Evolutionary conservation across 1,139 yeast genomes (phyloP).

Genomic region (Blastobotrys elegans): DNA sequence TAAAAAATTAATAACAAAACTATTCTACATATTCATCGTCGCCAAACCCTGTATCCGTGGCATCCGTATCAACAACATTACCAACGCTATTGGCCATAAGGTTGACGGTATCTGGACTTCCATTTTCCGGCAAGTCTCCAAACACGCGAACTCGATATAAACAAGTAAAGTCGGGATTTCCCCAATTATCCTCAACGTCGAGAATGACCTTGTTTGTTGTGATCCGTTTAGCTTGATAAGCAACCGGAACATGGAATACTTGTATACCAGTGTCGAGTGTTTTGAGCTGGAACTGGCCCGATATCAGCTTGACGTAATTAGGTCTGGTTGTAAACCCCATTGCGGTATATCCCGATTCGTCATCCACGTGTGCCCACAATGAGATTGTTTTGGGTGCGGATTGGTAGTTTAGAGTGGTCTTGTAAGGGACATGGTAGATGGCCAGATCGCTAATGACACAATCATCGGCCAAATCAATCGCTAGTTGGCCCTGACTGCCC

Average conservation of each 20-base stretch:
- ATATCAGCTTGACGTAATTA: constrained; percentile 25
- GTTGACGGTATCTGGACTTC: not conserved
- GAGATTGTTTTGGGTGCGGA: constrained; percentile 33
- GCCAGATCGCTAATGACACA: constrained; percentile 29
- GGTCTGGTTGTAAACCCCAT: constrained; percentile 4
- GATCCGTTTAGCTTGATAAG: constrained; percentile 17
- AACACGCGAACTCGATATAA: constrained; percentile 32
- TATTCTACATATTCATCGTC: constrained; percentile 14
- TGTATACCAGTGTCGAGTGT: constrained; percentile 27
- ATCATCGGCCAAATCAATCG: constrained; percentile 26
- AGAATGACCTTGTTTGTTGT: constrained; percentile 23
- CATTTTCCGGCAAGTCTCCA: constrained; percentile 21
- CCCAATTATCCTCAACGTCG: constrained; percentile 33
- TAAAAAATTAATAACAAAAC: not conserved
- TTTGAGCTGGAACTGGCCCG: constrained; percentile 28
- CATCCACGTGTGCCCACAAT: constrained; percentile 27
- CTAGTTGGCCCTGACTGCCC: constrained; percentile 31
- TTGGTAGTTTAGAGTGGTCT: constrained; percentile 26
- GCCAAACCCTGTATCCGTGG: constrained; percentile 6
- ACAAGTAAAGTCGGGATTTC: constrained; percentile 32
- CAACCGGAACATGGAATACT: constrained; percentile 29
- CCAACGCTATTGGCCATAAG: not conserved
- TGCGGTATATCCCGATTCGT: not conserved
- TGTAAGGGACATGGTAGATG: constrained; percentile 30
- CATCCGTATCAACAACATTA: not conserved